A percentile compares a stretch with the other conserved stretches of the same genome.
phyloP scores from a whole-genome alignment of 2,329 filamentous ascomycete genomes.

The Aspergillus sergii region DNA sequence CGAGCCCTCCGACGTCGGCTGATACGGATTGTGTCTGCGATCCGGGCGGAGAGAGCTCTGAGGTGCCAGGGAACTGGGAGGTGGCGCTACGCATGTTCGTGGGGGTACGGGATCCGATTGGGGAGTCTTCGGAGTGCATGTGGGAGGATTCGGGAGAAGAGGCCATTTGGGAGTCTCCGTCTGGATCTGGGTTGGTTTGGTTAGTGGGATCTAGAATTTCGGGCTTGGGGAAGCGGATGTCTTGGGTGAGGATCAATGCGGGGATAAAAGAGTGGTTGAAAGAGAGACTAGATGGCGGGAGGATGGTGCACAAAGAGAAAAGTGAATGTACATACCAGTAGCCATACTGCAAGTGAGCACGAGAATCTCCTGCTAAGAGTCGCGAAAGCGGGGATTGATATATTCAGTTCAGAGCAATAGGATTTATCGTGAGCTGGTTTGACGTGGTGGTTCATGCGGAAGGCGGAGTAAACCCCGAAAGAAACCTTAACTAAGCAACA shows the following conservation, averaged over 20 bases:
- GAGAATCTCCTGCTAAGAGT: neutral
- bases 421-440: neutral
- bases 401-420: neutral
- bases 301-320: neutral
- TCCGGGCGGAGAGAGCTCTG: conserved; percentile 59
- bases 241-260: neutral
- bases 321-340: conserved; percentile 10
- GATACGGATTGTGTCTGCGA: conserved; percentile 44
- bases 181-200: conserved; percentile 43
- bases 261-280: neutral
- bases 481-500: conserved; percentile 11
- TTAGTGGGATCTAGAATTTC: conserved; percentile 12
- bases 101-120: conserved; percentile 46
- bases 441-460: neutral
- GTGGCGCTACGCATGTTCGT: conserved; percentile 32
- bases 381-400: neutral
- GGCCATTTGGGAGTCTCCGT: conserved; percentile 61
- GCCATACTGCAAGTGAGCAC: neutral
- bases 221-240: conserved; percentile 5
- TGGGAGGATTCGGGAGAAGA: conserved; percentile 47
- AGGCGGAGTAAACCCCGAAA: conserved; percentile 1
- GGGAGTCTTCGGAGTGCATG: conserved; percentile 41
- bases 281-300: conserved; percentile 7
- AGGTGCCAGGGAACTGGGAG: conserved; percentile 29
- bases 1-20: conserved; percentile 2